These are phyloP conservation scores for Domatiomyces globalis DNA, from an alignment of 2,329 filamentous ascomycete species.

Conservation along the genomic window DNA sequence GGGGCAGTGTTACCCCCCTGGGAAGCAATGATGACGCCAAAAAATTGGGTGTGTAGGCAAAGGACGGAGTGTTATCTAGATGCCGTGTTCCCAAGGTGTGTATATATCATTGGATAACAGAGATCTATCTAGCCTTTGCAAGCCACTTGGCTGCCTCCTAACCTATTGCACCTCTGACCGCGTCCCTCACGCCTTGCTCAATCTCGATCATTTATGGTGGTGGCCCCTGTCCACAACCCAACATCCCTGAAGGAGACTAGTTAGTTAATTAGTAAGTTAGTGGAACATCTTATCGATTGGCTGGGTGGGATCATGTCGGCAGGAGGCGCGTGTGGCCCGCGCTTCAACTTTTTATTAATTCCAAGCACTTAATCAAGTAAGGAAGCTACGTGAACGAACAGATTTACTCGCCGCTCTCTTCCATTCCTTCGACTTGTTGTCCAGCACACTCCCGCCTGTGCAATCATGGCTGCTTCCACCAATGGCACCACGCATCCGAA, in stretches of 20 bases:
- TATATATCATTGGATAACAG: too few relatives aligned
- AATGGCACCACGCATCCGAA: slow-evolving; percentile 15
- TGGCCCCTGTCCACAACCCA: too few relatives aligned
- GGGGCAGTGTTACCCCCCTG: background rate
- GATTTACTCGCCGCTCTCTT: background rate
- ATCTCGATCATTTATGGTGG: too few relatives aligned
- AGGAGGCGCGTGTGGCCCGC: background rate
- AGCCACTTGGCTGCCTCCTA: too few relatives aligned
- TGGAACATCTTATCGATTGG: background rate
- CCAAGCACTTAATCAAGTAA: background rate
- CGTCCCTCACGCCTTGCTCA: too few relatives aligned
- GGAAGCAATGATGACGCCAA: background rate
- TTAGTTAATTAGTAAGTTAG: too few relatives aligned
- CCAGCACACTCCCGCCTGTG: background rate
- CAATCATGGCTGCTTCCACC: slow-evolving; percentile 7
- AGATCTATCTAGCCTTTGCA: too few relatives aligned
- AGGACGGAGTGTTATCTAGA: too few relatives aligned
- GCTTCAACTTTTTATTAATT: background rate
- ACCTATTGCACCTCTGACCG: too few relatives aligned
- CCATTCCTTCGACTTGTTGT: background rate
- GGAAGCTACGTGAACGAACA: background rate
- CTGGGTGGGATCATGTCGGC: background rate
- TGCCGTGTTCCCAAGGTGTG: too few relatives aligned
- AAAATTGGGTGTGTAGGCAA: background rate
- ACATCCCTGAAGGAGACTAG: too few relatives aligned